Evolutionary conservation across 345 rosid species (phyloP).

Genomic region (Mangifera indica): DNA sequence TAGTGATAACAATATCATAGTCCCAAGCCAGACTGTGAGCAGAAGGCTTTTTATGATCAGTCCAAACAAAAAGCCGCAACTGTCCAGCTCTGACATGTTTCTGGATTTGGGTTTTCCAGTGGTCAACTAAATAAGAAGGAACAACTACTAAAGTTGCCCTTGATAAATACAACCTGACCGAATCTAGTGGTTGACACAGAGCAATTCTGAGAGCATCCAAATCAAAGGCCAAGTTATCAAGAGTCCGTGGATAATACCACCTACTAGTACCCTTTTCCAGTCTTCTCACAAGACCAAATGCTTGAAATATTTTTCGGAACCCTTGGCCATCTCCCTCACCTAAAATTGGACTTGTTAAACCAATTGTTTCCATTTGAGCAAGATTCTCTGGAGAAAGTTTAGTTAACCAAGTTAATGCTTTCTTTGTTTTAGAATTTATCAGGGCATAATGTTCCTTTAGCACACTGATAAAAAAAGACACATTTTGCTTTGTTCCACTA

Average conservation of each 20-base stretch:
- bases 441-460: slow-evolving; percentile 62
- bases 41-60: slow-evolving; percentile 58
- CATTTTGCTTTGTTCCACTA: slow-evolving; percentile 61
- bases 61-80: slow-evolving; percentile 74
- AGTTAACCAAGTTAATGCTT: slow-evolving; percentile 83
- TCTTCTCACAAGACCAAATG: slow-evolving; percentile 74
- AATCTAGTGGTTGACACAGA: slow-evolving; percentile 71
- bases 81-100: slow-evolving; percentile 78
- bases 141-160: slow-evolving; percentile 88
- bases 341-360: slow-evolving; percentile 64
- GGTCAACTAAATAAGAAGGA: slow-evolving; percentile 88
- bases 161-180: slow-evolving; percentile 77
- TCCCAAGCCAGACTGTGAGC: slow-evolving; percentile 96
- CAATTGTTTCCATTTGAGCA: slow-evolving; percentile 77
- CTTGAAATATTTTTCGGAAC: slow-evolving; percentile 65
- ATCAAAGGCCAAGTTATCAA: slow-evolving; percentile 82
- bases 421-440: slow-evolving; percentile 53
- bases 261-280: slow-evolving; percentile 55
- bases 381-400: slow-evolving; percentile 63
- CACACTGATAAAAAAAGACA: slow-evolving; percentile 65
- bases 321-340: slow-evolving; percentile 42
- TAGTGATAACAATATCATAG: slow-evolving; percentile 87
- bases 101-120: slow-evolving; percentile 87
- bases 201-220: slow-evolving; percentile 77
- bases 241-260: slow-evolving; percentile 77